Base-by-base conservation (phyloP, 2,329 filamentous ascomycete species). In the Pestalotiopsis sp. region DNA sequence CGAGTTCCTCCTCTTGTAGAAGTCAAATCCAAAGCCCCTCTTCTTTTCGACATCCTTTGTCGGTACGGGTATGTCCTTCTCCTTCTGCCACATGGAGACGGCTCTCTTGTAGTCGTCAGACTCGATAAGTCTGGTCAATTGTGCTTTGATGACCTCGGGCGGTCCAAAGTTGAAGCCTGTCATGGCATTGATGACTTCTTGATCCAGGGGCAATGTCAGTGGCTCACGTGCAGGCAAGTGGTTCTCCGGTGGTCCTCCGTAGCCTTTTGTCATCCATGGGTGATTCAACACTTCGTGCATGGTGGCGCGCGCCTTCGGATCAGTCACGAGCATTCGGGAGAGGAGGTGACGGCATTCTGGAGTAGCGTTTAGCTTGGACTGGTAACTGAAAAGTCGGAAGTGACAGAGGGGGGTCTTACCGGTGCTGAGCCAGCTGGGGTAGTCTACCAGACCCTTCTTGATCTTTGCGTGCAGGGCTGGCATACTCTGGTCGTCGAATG, bases 401-500 rank as follows among this genome's bases (percentile, higher is more conserved):
- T 62, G 17, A 52, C 24, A 39, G 30, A 58, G 20, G 39, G 65
- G 26, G 24, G 22, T 81, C 91, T 78, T 86, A 97, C 95, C 95
- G 74, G 89, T 89, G 67, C 94, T 95, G 52, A 99, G 84, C 90
- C 96, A 98, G 69, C 91, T 93, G 2, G 96, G 96, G 79, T 98
- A 99, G 78, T 99, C 96, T 20, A 98, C 96, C 64, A 93, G 82
- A 44, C 96, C 96, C 78, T 97, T 97, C 84, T 99, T 99, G 81
- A 99, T 99, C 83, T 99, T 99, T 68, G 95, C 94, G 81, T 99
- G 96, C 62, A 99, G 84, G 71, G 97, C 94, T 44, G 95, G 96
- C 94, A 99, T 99, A 82, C 94, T 98, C 81, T 99, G 96, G 77
- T 99, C 96, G 78, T 99, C 96, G 76, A 99, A 99, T 0, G 96